Evolutionary conservation across 257 asterid genomes (phyloP), one percentile per base, ranked within the genome.

Genomic region (Coffea canephora): DNA sequence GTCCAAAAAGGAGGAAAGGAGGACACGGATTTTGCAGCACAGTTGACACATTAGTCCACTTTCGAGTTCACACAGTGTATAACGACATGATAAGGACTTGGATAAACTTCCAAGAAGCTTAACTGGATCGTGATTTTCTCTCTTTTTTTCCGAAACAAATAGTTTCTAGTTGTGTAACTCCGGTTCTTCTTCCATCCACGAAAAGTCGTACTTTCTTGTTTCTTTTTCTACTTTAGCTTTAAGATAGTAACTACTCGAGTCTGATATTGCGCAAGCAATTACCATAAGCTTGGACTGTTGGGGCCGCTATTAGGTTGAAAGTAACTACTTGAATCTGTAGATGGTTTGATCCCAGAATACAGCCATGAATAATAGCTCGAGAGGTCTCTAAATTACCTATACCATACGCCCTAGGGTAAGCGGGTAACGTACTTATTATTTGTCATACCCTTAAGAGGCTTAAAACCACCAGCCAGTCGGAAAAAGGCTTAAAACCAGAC

Each of bases 11-110:
- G 31, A 27, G 36, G 57, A 77, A 18, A 52, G 67, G 21, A 74
- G 52, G 61, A 74, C 79, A 48, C 25, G 79, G 74, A 66, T 71
- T 64, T 73, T 62, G 69, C 57, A 12, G 1, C 41, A 4, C n/a
- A 8, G 9, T 75, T 41, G 4, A 27, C 59, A 14, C 50, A 55
- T 72, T 25, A 61, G 49, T 61, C 23, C 36, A 52, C 39, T 66
- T 6, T 36, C 18, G 1, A 6, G 77, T 74, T 36, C 77, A 57
- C 48, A 19, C 43, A 27, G 48, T 69, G 65, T 1, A 27, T 21
- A 57, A 57, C 31, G 19, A 70, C 8, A 41, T 46, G 65, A 67
- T 27, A 55, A 66, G 55, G 54, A 16, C 55, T 12, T 1, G 12
- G 19, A 39, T 1, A 55, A 11, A 10, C 65, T 65, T 73, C 67